Conservation (phyloP, 768 basidiomycete species). For the Kondoa malvinella region DNA sequence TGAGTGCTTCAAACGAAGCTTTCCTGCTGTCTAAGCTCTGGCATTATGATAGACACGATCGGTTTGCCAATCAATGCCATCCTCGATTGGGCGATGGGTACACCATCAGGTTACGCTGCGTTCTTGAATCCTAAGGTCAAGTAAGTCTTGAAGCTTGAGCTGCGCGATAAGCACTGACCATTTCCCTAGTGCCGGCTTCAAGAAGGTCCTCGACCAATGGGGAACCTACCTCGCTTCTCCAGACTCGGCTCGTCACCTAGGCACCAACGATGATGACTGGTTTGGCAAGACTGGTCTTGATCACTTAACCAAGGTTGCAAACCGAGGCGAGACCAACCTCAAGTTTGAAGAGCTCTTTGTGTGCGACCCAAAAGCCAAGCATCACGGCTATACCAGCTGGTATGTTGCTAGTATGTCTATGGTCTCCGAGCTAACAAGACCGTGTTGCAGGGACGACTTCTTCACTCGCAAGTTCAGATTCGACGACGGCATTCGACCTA, state of each 20-base stretch:
- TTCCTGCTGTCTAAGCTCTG: no score
- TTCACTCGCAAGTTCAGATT: constrained; percentile 40
- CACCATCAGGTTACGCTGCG: constrained; percentile 31
- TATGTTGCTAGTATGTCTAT: constrained; percentile 22
- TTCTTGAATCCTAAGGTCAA: constrained; percentile 40
- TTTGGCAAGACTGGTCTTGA: constrained; percentile 35
- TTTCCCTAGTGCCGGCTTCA: no score
- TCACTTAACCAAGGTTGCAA: constrained; percentile 28
- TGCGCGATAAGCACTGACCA: no score
- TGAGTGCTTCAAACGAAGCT: no score
- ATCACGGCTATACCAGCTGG: constrained; percentile 38
- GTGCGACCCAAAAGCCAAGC: constrained; percentile 34
- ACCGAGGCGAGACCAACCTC: constrained; percentile 24
- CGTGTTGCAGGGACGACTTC: constrained; percentile 34
- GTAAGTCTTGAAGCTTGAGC: no score
- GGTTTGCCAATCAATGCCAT: constrained; percentile 39
- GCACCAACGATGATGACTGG: constrained; percentile 37
- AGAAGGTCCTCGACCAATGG: constrained; percentile 42
- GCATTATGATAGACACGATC: no score
- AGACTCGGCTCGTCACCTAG: constrained; percentile 37
- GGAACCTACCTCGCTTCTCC: constrained; percentile 32
- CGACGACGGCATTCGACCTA: constrained; percentile 35
- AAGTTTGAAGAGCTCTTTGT: constrained; percentile 35
- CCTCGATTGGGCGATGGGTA: constrained; percentile 38
- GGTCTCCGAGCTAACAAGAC: not conserved